These are phyloP conservation scores for Aphanoascus verrucosus DNA, from an alignment of 2,329 filamentous ascomycete genomes.

Conservation along the genomic window DNA sequence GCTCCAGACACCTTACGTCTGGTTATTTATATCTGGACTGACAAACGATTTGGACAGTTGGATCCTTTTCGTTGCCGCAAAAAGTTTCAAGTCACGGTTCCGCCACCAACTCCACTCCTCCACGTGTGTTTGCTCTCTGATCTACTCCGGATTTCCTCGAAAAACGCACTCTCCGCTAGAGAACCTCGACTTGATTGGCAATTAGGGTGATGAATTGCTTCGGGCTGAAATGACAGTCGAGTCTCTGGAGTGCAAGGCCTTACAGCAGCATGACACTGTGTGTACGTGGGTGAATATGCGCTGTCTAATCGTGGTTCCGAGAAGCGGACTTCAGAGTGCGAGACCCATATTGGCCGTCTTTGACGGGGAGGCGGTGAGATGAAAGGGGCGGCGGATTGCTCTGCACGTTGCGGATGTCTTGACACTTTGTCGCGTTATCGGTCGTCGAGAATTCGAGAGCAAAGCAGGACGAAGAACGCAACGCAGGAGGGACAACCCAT, in stretches of 20 bases:
- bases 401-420: background rate
- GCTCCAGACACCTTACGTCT: background rate
- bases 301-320: conserved; percentile 1
- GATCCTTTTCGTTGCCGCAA: background rate
- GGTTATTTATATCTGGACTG: conserved; percentile 9
- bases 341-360: conserved; percentile 4
- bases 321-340: background rate
- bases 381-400: background rate
- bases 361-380: background rate
- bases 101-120: conserved; percentile 12
- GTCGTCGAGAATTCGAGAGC: background rate
- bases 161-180: conserved; percentile 1
- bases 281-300: conserved; percentile 10
- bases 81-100: conserved; percentile 7
- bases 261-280: background rate
- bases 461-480: background rate
- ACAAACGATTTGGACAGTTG: background rate
- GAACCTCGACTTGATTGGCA: conserved; percentile 5
- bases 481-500: background rate
- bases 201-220: conserved; percentile 2
- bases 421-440: background rate
- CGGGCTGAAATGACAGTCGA: conserved; percentile 7
- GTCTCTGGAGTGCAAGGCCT: background rate
- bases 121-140: conserved; percentile 10
- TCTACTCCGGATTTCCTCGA: background rate